Base-by-base conservation (phyloP, 1,284 basidiomycete genomes). In the Hymenochaete sp. region DNA sequence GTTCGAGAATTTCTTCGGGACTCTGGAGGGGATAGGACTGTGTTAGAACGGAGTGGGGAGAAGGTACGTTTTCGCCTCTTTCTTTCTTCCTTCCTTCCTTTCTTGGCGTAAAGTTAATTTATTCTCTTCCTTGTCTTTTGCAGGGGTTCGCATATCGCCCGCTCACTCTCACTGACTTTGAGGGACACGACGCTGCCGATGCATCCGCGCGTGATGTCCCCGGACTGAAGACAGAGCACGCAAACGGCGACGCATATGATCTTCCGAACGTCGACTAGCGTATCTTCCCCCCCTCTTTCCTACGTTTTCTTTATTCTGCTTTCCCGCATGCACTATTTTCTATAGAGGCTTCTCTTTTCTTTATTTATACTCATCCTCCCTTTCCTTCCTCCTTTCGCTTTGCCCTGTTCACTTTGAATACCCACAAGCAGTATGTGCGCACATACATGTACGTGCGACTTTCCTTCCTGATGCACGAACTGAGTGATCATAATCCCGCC, bases 1-100 rank as follows among this genome's bases (percentile, higher is more conserved):
- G 85, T 96, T 24, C 75, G 90, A 22, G 92, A 96, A 60, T 81
- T 84, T 53, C 83, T 95, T 73, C 70, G 81, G 22, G 70, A 71
- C 44, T 72, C 76, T 44, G 73, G 72, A 2, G 66, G 66, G 25
- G 70, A 80, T 45, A 67, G 68, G 33, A 69, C 72, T 38, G 61
- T 73, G 14, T 59, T 85, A 41, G 71, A 64, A 40, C 14, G 13
- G 32, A 70, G 71, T 7, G 72, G 79, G 50, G 55, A 72, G 35
- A 73, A 81, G 63, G 82, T 79, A 65, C 52, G 51, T 25, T 9
- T 38, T 9, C 45, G 7, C 36, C 1, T 26, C 21, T 22, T 19
- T 38, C n/a, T 10, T 31, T 45, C 27, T 11, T 25, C 22, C 36
- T 38, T 27, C 32, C 21, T 10, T 10, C 21, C 35, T 19, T 22